These are phyloP conservation scores for Sanghuangporus weigelae DNA, from an alignment of 1,284 basidiomycete species.

Conservation along the genomic window DNA sequence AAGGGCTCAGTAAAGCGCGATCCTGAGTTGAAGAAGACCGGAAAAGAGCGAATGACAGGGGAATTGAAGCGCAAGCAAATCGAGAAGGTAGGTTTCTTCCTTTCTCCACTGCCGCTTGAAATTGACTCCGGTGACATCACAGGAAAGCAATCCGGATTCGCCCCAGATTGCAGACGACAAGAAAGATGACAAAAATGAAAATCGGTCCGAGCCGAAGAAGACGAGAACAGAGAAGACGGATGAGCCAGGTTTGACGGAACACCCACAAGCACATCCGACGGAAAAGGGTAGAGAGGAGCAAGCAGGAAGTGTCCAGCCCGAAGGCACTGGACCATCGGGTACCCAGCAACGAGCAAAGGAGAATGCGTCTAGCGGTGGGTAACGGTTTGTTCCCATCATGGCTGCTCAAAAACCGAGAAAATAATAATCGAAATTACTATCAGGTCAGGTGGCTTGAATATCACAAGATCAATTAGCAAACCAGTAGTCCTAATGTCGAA, in stretches of 20 bases:
- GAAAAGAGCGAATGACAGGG: slow-evolving; percentile 19
- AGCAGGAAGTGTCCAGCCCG: slow-evolving; percentile 27
- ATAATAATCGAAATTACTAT: too few species aligned
- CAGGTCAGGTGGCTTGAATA: too few species aligned
- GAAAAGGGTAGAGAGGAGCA: slow-evolving; percentile 24
- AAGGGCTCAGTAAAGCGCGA: slow-evolving; percentile 17
- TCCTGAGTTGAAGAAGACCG: slow-evolving; percentile 12
- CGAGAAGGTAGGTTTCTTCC: slow-evolving; percentile 11
- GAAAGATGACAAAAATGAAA: neutral
- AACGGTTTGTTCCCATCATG: too few species aligned
- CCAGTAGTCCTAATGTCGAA: too few species aligned
- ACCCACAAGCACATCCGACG: slow-evolving; percentile 18
- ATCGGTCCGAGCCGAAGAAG: neutral
- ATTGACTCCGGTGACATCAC: neutral
- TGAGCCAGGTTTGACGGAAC: neutral
- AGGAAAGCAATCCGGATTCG: neutral
- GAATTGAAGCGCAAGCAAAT: slow-evolving; percentile 17
- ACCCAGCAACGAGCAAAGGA: slow-evolving; percentile 17
- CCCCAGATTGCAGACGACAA: neutral
- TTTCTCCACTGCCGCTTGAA: neutral
- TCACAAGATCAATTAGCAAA: too few species aligned
- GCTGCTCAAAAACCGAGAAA: too few species aligned
- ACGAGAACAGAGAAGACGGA: neutral
- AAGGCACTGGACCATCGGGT: slow-evolving; percentile 23
- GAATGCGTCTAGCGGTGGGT: slow-evolving; percentile 4